Evolutionary conservation across 2,329 filamentous ascomycete species (phyloP).

Genomic region (Phialophora verrucosa): DNA sequence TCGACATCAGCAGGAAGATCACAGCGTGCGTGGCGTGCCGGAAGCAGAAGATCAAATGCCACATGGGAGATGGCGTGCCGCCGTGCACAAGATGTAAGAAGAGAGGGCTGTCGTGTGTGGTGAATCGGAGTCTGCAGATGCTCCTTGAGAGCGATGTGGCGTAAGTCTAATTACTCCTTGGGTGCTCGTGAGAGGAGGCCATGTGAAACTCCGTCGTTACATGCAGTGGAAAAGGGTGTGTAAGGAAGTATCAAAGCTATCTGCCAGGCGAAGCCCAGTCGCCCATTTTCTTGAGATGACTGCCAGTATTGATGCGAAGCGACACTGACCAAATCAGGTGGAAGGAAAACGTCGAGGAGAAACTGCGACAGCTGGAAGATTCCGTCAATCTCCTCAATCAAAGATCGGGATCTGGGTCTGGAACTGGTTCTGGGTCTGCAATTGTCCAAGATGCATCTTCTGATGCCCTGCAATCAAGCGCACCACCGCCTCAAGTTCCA

Average conservation of each 20-base stretch:
- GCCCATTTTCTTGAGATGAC: not conserved
- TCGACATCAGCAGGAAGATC: constrained; percentile 46
- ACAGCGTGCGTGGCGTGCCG: constrained; percentile 44
- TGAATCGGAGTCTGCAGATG: constrained; percentile 59
- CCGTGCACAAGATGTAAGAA: constrained; percentile 57
- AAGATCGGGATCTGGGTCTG: not conserved
- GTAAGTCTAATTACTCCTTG: constrained; percentile 14
- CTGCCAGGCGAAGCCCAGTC: not conserved
- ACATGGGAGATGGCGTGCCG: constrained; percentile 54
- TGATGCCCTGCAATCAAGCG: constrained; percentile 31
- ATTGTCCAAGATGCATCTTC: constrained; percentile 16
- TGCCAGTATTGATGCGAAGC: not conserved
- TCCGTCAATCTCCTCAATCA: constrained; percentile 39
- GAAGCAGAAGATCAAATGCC: constrained; percentile 60
- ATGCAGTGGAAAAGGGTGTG: not conserved
- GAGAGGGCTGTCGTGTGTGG: constrained; percentile 55
- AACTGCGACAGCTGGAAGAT: constrained; percentile 47
- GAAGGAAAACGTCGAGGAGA: constrained; percentile 49
- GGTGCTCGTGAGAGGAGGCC: too few relatives aligned
- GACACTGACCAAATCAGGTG: constrained; percentile 42
- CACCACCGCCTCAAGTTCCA: not conserved
- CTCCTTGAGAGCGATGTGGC: constrained; percentile 41
- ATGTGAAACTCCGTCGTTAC: not conserved
- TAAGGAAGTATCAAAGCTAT: not conserved
- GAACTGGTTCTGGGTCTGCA: not conserved